Percentiles rank a stretch among this genome's conserved stretches.
Evolutionary conservation across 495 filamentous ascomycete species (phyloP).

Genomic region (Aspergillus baeticus): DNA sequence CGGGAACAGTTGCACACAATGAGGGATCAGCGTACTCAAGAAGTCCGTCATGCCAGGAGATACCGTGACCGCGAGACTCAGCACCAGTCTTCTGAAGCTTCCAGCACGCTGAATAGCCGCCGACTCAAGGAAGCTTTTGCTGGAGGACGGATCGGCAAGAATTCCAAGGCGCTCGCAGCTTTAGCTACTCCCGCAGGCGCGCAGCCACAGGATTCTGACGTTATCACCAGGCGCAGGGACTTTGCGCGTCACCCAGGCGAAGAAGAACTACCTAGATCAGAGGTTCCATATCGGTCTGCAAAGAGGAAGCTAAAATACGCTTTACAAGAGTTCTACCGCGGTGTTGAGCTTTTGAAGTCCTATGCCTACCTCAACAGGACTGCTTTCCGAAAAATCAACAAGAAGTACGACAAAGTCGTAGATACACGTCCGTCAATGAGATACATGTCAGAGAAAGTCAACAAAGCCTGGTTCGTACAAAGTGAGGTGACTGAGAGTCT

Average conservation of each 20-base stretch:
- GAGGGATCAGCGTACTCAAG: constrained; percentile 72
- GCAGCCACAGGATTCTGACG: constrained; percentile 28
- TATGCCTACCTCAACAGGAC: constrained; percentile 87
- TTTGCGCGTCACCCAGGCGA: constrained; percentile 57
- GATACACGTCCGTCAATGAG: constrained; percentile 71
- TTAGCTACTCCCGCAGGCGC: constrained; percentile 46
- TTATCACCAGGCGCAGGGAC: constrained; percentile 51
- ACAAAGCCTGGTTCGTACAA: constrained; percentile 85
- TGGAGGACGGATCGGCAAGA: constrained; percentile 53
- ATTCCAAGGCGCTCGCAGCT: constrained; percentile 52
- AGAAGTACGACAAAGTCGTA: constrained; percentile 93
- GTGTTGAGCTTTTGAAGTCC: constrained; percentile 85
- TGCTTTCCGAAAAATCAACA: constrained; percentile 96
- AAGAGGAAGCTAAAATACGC: constrained; percentile 90
- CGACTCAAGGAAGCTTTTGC: constrained; percentile 28
- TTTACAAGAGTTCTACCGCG: constrained; percentile 87
- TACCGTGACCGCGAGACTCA: constrained; percentile 26
- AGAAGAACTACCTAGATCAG: constrained; percentile 35
- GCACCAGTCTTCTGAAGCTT: constrained; percentile 18
- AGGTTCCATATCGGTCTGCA: constrained; percentile 76
- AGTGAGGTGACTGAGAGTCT: constrained; percentile 77
- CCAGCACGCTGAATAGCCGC: constrained; percentile 25
- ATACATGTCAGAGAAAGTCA: constrained; percentile 91
- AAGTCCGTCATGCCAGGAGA: constrained; percentile 49
- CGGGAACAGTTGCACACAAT: constrained; percentile 84